phyloP scores from a whole-genome alignment of 2,329 filamentous ascomycete genomes.

The Penicillium brevicompactum region DNA sequence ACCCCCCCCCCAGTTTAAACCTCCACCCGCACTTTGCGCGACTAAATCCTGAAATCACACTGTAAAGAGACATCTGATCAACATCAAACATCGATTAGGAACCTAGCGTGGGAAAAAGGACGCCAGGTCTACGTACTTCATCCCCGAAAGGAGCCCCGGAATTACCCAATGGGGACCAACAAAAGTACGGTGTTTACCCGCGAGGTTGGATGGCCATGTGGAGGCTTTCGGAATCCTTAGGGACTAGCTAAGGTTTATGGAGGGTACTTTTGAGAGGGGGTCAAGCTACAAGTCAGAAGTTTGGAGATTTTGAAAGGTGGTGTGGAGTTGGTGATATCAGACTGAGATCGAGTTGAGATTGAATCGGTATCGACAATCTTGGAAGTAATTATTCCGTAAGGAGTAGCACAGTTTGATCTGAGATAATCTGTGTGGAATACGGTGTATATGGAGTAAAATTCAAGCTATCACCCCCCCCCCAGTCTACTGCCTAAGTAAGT shows the following conservation, averaged over 20 bases:
- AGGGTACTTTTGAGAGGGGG: neutral
- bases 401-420: neutral
- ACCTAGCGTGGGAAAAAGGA: no score
- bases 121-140: no score
- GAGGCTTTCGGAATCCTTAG: conserved; percentile 1
- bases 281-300: neutral
- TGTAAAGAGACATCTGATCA: no score
- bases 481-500: conserved; percentile 5
- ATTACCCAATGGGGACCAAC: neutral
- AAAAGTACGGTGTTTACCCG: conserved; percentile 1
- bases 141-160: neutral
- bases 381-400: no score
- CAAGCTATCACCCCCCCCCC: neutral
- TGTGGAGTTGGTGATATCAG: neutral
- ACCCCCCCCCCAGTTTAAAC: neutral
- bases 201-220: neutral
- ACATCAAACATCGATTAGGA: no score
- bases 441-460: neutral
- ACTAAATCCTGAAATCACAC: neutral
- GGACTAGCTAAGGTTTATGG: neutral
- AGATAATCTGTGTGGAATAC: neutral
- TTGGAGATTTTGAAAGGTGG: no score
- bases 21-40: neutral
- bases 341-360: neutral
- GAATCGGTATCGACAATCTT: neutral